Evolutionary conservation across 225 moss, liverwort and hornwort species (phyloP).

Genomic region (Physcomitrium patens): DNA sequence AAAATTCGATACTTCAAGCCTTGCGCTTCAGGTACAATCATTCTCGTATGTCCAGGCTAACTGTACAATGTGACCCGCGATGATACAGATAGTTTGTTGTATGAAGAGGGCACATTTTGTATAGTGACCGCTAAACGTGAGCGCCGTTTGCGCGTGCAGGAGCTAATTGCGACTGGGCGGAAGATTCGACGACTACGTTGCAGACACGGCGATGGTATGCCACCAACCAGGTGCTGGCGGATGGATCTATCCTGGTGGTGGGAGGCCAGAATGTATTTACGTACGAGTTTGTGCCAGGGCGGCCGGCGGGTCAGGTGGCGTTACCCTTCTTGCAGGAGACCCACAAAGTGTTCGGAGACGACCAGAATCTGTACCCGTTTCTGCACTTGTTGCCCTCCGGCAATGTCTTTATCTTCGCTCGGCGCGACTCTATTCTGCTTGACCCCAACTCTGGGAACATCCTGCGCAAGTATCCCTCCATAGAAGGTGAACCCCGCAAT

Average conservation of each 20-base stretch:
- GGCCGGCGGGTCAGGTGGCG: conserved; percentile 31
- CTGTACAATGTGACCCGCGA: too few relatives aligned
- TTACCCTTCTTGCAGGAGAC: conserved; percentile 42
- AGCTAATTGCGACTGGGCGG: conserved; percentile 40
- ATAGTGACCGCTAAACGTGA: background rate
- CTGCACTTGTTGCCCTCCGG: conserved; percentile 47
- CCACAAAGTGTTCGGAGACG: conserved; percentile 23
- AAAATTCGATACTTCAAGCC: conserved; percentile 55
- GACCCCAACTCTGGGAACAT: conserved; percentile 29
- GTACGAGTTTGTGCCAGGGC: conserved; percentile 45
- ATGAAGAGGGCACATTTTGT: background rate
- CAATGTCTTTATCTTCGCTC: conserved; percentile 46
- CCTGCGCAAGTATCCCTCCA: conserved; percentile 21
- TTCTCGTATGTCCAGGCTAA: too few relatives aligned
- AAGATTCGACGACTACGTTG: conserved; percentile 21
- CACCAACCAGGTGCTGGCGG: conserved; percentile 39
- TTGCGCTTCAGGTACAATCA: conserved; percentile 37
- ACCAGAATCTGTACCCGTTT: conserved; percentile 49
- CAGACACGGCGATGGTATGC: conserved; percentile 51
- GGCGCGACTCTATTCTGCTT: conserved; percentile 37
- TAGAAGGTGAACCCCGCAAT: conserved; percentile 43
- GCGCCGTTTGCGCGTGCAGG: background rate
- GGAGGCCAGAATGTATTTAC: conserved; percentile 44
- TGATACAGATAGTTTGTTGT: too few relatives aligned
- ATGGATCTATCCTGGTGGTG: conserved; percentile 41